These are phyloP conservation scores for Phytophthora fragariae DNA, from an alignment of 352 stramenopile species.

Conservation along the genomic window DNA sequence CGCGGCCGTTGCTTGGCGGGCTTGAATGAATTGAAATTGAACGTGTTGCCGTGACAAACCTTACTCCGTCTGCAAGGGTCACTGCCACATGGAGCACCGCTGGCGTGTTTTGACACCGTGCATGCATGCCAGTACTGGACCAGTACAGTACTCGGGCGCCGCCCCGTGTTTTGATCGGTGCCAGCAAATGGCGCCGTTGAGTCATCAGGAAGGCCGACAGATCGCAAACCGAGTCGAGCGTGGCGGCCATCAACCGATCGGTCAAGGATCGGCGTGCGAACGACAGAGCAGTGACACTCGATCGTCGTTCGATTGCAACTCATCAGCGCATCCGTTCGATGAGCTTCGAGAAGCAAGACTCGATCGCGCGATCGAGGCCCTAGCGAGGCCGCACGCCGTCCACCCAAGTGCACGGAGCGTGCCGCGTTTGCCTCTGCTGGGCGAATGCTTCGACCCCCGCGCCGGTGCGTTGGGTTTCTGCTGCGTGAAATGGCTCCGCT, in stretches of 20 bases:
- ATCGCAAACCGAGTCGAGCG: too few relatives aligned
- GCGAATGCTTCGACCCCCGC: background rate
- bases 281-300: background rate
- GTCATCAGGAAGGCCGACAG: too few relatives aligned
- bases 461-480: constrained; percentile 23
- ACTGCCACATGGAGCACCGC: too few relatives aligned
- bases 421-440: background rate
- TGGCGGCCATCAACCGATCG: constrained; percentile 21
- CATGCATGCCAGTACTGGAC: too few relatives aligned
- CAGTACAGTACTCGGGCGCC: too few relatives aligned
- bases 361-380: constrained; percentile 3
- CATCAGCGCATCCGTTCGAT: constrained; percentile 28
- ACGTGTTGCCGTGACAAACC: too few relatives aligned
- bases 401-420: background rate
- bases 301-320: constrained; percentile 30
- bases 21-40: too few relatives aligned
- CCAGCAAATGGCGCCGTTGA: too few relatives aligned
- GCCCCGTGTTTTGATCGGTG: too few relatives aligned
- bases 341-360: constrained; percentile 21
- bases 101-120: too few relatives aligned
- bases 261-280: constrained; percentile 22
- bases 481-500: constrained; percentile 16
- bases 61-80: too few relatives aligned
- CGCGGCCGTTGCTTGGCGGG: too few relatives aligned
- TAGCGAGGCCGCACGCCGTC: background rate